A percentile compares a stretch with the other conserved stretches of the same genome.
Evolutionary conservation across 2,329 filamentous ascomycete species (phyloP).

Genomic region (Aspergillus sp.): DNA sequence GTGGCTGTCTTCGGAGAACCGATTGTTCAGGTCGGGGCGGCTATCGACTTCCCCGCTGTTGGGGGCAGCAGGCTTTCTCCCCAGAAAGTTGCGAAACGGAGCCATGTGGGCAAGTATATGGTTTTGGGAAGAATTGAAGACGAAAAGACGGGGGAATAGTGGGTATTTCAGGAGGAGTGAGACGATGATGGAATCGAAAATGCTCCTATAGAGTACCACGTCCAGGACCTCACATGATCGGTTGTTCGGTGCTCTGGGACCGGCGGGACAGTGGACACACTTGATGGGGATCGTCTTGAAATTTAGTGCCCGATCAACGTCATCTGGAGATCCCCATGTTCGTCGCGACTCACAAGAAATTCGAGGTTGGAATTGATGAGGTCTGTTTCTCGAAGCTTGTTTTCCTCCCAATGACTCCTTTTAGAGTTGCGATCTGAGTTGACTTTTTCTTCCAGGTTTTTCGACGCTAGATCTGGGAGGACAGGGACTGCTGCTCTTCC

Average conservation of each 20-base stretch:
- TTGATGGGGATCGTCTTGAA: conserved; percentile 7
- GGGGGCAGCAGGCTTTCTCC: conserved; percentile 59
- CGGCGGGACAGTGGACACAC: background rate
- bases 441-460: background rate
- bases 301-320: conserved; percentile 9
- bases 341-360: background rate
- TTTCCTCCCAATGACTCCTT: background rate
- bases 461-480: background rate
- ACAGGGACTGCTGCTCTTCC: background rate
- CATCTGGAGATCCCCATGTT: background rate
- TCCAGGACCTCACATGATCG: conserved; percentile 14
- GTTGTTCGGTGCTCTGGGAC: conserved; percentile 6
- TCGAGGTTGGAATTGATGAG: background rate
- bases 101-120: conserved; percentile 56
- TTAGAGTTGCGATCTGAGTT: background rate
- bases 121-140: background rate
- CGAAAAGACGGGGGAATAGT: background rate
- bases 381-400: background rate
- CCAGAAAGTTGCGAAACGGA: conserved; percentile 73
- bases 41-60: conserved; percentile 42
- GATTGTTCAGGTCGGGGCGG: conserved; percentile 60
- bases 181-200: background rate
- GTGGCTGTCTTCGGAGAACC: conserved; percentile 49
- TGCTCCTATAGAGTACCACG: conserved; percentile 8
- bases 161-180: background rate